These are phyloP conservation scores for Diaporthe destruens DNA, from an alignment of 2,329 filamentous ascomycete genomes.

Conservation along the genomic window DNA sequence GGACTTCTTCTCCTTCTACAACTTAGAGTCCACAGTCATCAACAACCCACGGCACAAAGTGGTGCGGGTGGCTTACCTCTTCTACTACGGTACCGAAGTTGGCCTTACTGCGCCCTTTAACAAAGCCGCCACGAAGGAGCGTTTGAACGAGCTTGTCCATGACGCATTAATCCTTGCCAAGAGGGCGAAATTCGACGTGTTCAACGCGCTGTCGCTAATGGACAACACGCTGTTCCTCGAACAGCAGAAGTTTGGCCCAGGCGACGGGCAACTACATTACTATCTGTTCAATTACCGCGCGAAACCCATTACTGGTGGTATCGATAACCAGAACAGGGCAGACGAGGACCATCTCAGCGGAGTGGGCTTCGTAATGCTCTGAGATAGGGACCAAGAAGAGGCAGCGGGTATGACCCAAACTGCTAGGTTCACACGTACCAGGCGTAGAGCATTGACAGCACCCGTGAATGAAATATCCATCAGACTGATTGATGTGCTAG, in stretches of 20 bases:
- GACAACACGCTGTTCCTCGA: conserved; percentile 95
- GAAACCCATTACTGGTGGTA: conserved; percentile 85
- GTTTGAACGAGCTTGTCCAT: conserved; percentile 83
- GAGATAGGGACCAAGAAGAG: conserved; percentile 28
- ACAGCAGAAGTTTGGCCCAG: conserved; percentile 93
- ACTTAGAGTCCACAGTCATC: conserved; percentile 92
- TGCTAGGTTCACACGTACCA: background rate
- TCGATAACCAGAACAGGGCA: conserved; percentile 82
- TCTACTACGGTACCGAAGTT: conserved; percentile 92
- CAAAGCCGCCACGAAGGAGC: conserved; percentile 75
- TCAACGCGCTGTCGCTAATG: conserved; percentile 93
- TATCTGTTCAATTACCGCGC: conserved; percentile 98
- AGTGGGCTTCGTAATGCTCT: conserved; percentile 86
- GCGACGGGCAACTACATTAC: conserved; percentile 95
- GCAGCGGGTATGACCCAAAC: background rate
- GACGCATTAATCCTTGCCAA: conserved; percentile 93
- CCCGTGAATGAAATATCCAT: background rate
- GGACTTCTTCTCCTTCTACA: conserved; percentile 98
- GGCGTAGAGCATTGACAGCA: background rate
- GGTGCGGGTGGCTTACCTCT: conserved; percentile 93
- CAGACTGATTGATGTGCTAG: background rate
- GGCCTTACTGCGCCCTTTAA: conserved; percentile 73
- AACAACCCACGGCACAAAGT: conserved; percentile 81
- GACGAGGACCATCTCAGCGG: conserved; percentile 86
- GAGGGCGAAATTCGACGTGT: conserved; percentile 88